A percentile compares a stretch with the other conserved stretches of the same genome.
phyloP scores from a whole-genome alignment of 163 green algal species.

The Scenedesmus sp. region DNA sequence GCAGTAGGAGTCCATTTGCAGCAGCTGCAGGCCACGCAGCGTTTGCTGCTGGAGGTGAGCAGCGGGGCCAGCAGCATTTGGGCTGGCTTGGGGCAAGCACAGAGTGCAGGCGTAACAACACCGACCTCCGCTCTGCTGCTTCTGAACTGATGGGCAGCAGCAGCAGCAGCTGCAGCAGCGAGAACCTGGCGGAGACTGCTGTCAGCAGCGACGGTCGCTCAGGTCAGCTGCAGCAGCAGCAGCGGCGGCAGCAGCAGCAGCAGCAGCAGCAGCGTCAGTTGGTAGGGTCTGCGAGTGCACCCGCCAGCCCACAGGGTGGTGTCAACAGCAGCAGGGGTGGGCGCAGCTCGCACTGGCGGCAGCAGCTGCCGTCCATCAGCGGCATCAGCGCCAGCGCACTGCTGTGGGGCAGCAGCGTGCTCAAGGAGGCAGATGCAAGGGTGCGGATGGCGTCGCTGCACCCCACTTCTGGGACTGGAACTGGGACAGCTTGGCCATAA shows the following conservation, averaged over 20 bases:
- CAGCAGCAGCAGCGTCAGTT: constrained; percentile 18
- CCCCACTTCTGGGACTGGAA: not conserved
- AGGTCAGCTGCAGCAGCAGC: not conserved
- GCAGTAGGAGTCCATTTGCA: constrained; percentile 7
- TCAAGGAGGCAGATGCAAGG: not conserved
- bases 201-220: not conserved
- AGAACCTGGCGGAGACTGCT: not conserved
- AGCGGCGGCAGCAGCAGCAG: constrained; percentile 3
- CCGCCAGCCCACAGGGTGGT: not conserved
- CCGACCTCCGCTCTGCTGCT: not conserved
- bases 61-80: not conserved
- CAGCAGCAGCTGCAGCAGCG: not conserved
- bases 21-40: not conserved
- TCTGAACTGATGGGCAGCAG: not conserved
- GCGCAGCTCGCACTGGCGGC: not conserved
- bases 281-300: not conserved
- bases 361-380: constrained; percentile 6
- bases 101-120: not conserved
- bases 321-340: not conserved
- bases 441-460: not conserved
- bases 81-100: not conserved
- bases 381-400: constrained; percentile 2
- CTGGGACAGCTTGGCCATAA: not conserved
- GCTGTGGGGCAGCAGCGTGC: not conserved
- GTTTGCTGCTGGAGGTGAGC: not conserved